Percentiles rank a stretch among this genome's conserved stretches.
Conservation (phyloP, 1,284 basidiomycete genomes). For the Quambalaria eucalypti region DNA sequence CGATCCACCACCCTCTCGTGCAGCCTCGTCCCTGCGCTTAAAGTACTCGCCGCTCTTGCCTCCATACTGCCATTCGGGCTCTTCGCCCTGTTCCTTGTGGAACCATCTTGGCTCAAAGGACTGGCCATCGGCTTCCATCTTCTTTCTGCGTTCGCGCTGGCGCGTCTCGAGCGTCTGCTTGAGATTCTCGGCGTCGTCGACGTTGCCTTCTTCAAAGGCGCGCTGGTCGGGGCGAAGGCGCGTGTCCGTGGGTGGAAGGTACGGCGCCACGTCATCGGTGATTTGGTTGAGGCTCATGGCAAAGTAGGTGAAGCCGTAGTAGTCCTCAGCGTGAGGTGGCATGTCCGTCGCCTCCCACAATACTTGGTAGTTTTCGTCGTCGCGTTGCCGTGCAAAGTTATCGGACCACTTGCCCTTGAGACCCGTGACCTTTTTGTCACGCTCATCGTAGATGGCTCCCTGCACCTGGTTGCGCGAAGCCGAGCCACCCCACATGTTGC, state of each 20-base stretch:
- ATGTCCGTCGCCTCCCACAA: constrained; percentile 42
- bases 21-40: background rate
- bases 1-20: background rate
- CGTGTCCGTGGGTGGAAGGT: constrained; percentile 73
- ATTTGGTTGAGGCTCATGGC: constrained; percentile 45
- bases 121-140: constrained; percentile 46
- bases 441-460: constrained; percentile 37
- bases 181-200: constrained; percentile 66
- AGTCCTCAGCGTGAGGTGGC: constrained; percentile 32
- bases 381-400: constrained; percentile 23
- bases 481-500: constrained; percentile 37
- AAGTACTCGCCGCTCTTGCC: constrained; percentile 22
- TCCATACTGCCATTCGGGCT: constrained; percentile 35
- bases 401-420: constrained; percentile 43
- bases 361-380: constrained; percentile 38
- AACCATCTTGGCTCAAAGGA: constrained; percentile 33
- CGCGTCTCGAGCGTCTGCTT: constrained; percentile 65
- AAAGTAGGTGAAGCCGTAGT: constrained; percentile 46
- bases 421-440: constrained; percentile 16
- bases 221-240: constrained; percentile 74
- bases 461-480: constrained; percentile 30
- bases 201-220: constrained; percentile 70
- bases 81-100: constrained; percentile 22
- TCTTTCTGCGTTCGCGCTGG: constrained; percentile 48
- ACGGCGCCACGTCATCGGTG: constrained; percentile 56